A percentile compares a stretch with the other conserved stretches of the same genome.
phyloP scores from a whole-genome alignment of 179 eudicot species.

The Carnegiea gigantea region DNA sequence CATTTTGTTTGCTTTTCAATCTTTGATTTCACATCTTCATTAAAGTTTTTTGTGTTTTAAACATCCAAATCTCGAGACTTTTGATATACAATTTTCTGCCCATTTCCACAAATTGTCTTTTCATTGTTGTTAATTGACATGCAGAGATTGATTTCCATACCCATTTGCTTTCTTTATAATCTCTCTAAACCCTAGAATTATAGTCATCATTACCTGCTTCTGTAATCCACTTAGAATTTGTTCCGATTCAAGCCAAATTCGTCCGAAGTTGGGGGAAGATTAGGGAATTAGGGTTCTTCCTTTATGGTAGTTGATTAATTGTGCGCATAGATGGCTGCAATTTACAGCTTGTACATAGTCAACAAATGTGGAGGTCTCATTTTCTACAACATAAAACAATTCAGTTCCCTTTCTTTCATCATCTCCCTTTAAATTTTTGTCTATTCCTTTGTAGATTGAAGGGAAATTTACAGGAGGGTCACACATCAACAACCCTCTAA shows the following conservation, averaged over 20 bases:
- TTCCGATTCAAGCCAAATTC: too few relatives aligned
- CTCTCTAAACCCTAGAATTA: background rate
- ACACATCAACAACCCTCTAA: too few relatives aligned
- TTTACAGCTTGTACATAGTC: constrained; percentile 58
- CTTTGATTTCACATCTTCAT: background rate
- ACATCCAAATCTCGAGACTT: background rate
- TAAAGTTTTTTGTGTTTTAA: too few relatives aligned
- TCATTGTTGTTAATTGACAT: background rate
- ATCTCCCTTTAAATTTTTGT: background rate
- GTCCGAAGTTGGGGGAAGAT: background rate
- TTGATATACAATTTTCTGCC: background rate
- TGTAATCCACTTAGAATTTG: background rate
- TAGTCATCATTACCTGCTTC: background rate
- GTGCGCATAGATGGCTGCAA: constrained; percentile 48
- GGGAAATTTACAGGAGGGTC: too few relatives aligned
- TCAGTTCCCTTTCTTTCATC: background rate
- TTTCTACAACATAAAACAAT: constrained; percentile 50
- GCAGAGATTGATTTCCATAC: background rate
- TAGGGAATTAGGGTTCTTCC: constrained; percentile 2
- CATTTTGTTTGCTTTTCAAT: background rate
- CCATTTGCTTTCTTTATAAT: background rate
- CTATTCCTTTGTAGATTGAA: background rate
- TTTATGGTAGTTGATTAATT: background rate
- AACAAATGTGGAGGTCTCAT: constrained; percentile 80
- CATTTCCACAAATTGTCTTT: background rate